A percentile compares a stretch with the other conserved stretches of the same genome.
phyloP scores from a whole-genome alignment of 148 eudicot genomes.

The Heliamphora exappendiculata region DNA sequence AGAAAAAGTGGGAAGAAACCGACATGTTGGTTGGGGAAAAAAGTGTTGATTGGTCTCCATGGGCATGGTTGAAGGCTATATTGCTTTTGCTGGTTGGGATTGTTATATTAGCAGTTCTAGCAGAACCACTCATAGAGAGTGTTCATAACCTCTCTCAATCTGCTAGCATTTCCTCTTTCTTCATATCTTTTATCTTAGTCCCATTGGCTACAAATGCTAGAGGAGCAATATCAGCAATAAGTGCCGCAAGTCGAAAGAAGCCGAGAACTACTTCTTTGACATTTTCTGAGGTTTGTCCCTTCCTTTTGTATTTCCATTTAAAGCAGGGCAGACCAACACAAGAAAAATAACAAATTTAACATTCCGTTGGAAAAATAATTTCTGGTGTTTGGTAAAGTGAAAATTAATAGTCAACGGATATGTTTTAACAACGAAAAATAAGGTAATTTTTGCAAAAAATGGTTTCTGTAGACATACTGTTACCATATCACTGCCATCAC shows the following conservation, averaged over 20 bases:
- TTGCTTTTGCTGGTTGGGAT: constrained; percentile 26
- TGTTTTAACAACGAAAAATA: no score
- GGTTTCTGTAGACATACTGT: no score
- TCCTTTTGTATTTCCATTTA: neutral
- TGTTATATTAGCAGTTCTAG: constrained; percentile 25
- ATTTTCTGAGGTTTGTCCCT: constrained; percentile 32
- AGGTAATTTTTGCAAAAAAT: no score
- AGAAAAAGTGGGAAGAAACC: constrained; percentile 23
- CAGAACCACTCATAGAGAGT: constrained; percentile 36
- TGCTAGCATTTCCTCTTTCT: constrained; percentile 22
- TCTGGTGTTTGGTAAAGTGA: no score
- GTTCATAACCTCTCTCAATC: constrained; percentile 22
- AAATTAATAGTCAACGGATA: no score
- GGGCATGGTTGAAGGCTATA: constrained; percentile 28
- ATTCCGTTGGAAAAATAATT: no score
- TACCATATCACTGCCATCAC: no score
- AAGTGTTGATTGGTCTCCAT: constrained; percentile 8
- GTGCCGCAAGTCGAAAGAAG: constrained; percentile 22
- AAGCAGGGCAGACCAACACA: neutral
- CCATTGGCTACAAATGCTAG: constrained; percentile 38
- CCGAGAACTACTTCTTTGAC: constrained; percentile 26
- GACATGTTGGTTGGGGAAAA: constrained; percentile 17
- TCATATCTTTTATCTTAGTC: constrained; percentile 24
- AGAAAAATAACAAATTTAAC: no score
- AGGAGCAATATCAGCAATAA: constrained; percentile 26